Base-by-base conservation (phyloP, 2,329 filamentous ascomycete genomes). In the Fusarium humuli region DNA sequence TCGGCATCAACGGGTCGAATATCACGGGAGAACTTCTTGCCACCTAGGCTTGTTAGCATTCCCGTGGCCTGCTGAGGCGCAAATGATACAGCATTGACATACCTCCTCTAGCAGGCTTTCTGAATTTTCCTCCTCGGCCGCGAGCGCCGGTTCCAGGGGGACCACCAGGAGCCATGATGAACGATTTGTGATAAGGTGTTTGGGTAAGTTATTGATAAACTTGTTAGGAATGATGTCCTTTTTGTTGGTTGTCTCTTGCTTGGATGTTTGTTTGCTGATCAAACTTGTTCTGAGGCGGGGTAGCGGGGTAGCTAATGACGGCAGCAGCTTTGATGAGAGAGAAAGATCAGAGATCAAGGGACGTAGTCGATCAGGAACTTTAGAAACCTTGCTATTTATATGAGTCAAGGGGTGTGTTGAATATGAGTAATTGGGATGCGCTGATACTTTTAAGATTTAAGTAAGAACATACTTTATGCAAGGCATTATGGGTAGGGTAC, bases 11-110 rank as follows among this genome's bases (percentile, higher is more conserved):
- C 83, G 22, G 94, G 94, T 80, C 93, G 91, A 48, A 98, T 90
- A 80, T 98, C 91, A 72, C 94, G 92, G 73, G 94, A 98, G 84
- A 97, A 99, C 78, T 97, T 91, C 83, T 98, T 97, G 77, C 96
- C 96, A 69, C 94, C 94, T 97, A 6, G 7, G 2, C 18, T 30
- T 50, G 57, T 60, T 46, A 68, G 45, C 42, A 29, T 42, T 9
- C 29, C 7, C 12, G 8, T 37, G 12, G 2, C 23, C n/a, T 41
- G 8, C 4, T 50, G 18, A 48, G 37, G 23, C 7, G 14, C 23
- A 18, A 41, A 37, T 27, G 16, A 27, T 20, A 34, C 29, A 30
- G 30, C 63, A 40, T 27, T 58, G 22, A 77, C 87, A 75, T 83
- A 95, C 95, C 94, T 87, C 95, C 95, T 83, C 95, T 88, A 75